Evolutionary conservation across 2,329 filamentous ascomycete species (phyloP), one percentile per base, ranked within the genome.

Genomic region (Diplodia sapinea): DNA sequence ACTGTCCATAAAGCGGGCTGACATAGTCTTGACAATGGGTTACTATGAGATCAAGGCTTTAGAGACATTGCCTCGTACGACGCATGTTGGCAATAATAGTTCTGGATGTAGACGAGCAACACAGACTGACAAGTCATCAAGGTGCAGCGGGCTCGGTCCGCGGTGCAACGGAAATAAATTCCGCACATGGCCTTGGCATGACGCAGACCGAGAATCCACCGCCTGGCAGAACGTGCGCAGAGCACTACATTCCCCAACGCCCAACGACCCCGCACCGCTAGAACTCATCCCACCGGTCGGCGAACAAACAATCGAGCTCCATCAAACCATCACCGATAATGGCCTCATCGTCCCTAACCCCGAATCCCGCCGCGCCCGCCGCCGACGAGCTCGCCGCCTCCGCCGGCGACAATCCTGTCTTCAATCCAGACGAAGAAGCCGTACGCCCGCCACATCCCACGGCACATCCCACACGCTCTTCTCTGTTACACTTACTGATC

Each of bases 351-450:
- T 23, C 64, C 6, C 15, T 47, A 1, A 13, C 65, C 15, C 17
- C 47, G 3, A 47, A 47, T 1, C 12, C 36, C 13, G 23, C 66
- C 8, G 29, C 57, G 6, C 47, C 57, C 26, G 17, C 66, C n/a
- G 26, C 66, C 50, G 51, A 49, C 38, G 57, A 56, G 29, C 38
- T 61, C 40, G 50, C 57, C 23, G 49, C 57, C 17, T 40, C 51
- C 12, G 66, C 33, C n/a, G 12, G 23, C 12, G 51, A 38, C 31
- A 29, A 8, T 52, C 66, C 47, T 38, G 36, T 52, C 43, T 68
- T 68, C 67, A 43, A n/a, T 20, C 54, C 67, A 9, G 61, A 65
- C 36, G 67, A 68, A 61, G 67, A 68, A 68, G 61, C 67, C 31
- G 67, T 59, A 52, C 55, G 66, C 38, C 38, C 17, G 3, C 49